Evolutionary conservation across 1,284 basidiomycete species (phyloP).

Genomic region (Malassezia furfur): DNA sequence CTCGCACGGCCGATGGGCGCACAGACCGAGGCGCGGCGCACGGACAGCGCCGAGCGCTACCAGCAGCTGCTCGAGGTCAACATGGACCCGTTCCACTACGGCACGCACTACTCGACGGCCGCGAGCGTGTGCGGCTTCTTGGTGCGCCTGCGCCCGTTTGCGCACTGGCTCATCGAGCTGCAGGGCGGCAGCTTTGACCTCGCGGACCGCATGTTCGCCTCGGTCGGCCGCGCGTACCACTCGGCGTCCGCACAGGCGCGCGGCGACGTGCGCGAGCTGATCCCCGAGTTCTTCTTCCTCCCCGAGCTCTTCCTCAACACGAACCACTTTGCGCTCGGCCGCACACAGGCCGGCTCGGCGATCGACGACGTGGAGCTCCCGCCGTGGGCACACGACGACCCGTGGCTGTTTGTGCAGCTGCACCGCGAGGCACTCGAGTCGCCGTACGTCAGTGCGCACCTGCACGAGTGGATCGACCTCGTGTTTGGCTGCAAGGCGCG

Average conservation of each 20-base stretch:
- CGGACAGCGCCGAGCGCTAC: constrained; percentile 57
- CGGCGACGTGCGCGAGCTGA: constrained; percentile 86
- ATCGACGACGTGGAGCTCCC: constrained; percentile 83
- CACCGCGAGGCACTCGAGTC: constrained; percentile 84
- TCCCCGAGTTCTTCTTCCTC: constrained; percentile 73
- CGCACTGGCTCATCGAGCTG: constrained; percentile 31
- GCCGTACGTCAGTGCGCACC: constrained; percentile 71
- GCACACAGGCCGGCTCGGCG: constrained; percentile 68
- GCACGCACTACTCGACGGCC: constrained; percentile 89
- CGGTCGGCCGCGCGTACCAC: constrained; percentile 60
- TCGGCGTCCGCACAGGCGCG: constrained; percentile 77
- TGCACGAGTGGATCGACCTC: constrained; percentile 86
- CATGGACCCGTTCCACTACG: constrained; percentile 53
- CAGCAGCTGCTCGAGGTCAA: constrained; percentile 64
- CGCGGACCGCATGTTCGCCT: constrained; percentile 84
- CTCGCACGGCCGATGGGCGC: constrained; percentile 85
- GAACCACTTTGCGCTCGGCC: constrained; percentile 63
- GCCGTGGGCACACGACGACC: constrained; percentile 77
- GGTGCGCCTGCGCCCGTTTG: constrained; percentile 68
- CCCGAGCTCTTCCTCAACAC: constrained; percentile 52
- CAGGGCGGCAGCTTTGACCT: constrained; percentile 72
- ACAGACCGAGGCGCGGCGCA: constrained; percentile 59
- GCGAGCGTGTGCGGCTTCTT: constrained; percentile 94
- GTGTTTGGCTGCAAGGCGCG: constrained; percentile 41
- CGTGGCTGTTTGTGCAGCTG: constrained; percentile 69